These are phyloP conservation scores for Botryobasidium botryosum DNA, from an alignment of 768 basidiomycete genomes.

Conservation along the genomic window DNA sequence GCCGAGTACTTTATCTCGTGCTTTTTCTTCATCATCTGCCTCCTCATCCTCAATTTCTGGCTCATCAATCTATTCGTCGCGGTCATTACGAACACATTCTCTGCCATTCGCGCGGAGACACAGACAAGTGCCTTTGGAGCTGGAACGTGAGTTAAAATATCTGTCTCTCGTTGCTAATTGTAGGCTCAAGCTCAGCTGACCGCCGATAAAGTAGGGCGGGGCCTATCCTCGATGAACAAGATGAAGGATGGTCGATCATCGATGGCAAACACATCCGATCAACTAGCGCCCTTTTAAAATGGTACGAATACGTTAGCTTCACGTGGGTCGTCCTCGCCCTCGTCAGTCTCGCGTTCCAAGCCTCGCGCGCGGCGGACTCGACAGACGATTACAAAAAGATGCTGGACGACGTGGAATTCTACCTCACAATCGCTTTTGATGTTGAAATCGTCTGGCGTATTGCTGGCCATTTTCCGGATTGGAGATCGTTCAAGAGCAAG, in stretches of 20 bases:
- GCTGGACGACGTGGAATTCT: conserved; percentile 46
- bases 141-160: conserved; percentile 19
- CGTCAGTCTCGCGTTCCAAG: conserved; percentile 53
- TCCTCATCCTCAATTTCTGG: conserved; percentile 87
- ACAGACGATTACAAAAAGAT: conserved; percentile 14
- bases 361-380: conserved; percentile 40
- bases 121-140: conserved; percentile 87
- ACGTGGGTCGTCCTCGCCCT: conserved; percentile 65
- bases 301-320: conserved; percentile 45
- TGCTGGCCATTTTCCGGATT: conserved; percentile 55
- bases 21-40: conserved; percentile 69
- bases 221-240: conserved; percentile 31
- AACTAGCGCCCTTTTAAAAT: conserved; percentile 3
- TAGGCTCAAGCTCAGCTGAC: not conserved
- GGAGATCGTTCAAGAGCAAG: conserved; percentile 52
- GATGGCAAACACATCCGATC: not conserved
- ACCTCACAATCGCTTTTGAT: conserved; percentile 70
- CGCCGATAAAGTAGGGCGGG: conserved; percentile 18
- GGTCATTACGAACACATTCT: conserved; percentile 89
- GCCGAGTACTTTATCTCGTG: conserved; percentile 79
- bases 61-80: conserved; percentile 86
- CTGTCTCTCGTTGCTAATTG: not conserved
- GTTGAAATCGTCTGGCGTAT: conserved; percentile 71
- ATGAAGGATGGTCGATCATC: conserved; percentile 10
- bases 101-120: conserved; percentile 71